Base-by-base conservation (phyloP, 2,329 filamentous ascomycete genomes). In the Whalleya microplaca region DNA sequence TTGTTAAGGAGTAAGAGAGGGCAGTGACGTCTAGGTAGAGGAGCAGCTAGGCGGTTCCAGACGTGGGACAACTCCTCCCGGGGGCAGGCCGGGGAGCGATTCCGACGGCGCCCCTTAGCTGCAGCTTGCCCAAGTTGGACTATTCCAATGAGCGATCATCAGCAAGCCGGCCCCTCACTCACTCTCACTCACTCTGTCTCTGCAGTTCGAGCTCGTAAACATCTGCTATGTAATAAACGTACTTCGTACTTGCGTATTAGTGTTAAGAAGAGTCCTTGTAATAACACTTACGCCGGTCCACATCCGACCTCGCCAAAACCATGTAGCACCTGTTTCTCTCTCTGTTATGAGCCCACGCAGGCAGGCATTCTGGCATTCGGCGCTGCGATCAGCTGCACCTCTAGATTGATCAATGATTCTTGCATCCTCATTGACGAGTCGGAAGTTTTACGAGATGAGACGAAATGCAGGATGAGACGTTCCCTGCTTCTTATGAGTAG, bases 91-190 rank as follows among this genome's bases (percentile, higher is more conserved):
- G 54, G 60, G 60, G 60, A 60, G 55, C 47, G 50, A 49, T 62
- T 58, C 60, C 60, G 60, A 60, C 29, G 55, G 54, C 48, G 57
- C 45, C 50, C 49, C 44, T 47, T 23, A 44, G 45, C 51, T 59
- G 55, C 52, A 45, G 54, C 52, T 48, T 55, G 56, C 56, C 60
- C 52, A 53, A 62, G 49, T 58, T 60, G 32, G 32, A 37, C 32
- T 37, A 3, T 37, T 16, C 9, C 32, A 37, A 37, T 37, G 32
- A 37, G 32, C 32, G 32, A 37, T 37, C 32, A 37, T 37, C 32
- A 12, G 3, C 32, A 37, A 37, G 9, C 32, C 32, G 27, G 27
- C 27, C 27, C 6, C 12, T 29, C 27, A 29, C 27, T 29, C 27
- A 29, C 32, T 37, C 32, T 37, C 32, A 7, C 10, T 16, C 5